Evolutionary conservation across 352 stramenopile genomes (phyloP).

Genomic region (Phytopythium ostracodes): DNA sequence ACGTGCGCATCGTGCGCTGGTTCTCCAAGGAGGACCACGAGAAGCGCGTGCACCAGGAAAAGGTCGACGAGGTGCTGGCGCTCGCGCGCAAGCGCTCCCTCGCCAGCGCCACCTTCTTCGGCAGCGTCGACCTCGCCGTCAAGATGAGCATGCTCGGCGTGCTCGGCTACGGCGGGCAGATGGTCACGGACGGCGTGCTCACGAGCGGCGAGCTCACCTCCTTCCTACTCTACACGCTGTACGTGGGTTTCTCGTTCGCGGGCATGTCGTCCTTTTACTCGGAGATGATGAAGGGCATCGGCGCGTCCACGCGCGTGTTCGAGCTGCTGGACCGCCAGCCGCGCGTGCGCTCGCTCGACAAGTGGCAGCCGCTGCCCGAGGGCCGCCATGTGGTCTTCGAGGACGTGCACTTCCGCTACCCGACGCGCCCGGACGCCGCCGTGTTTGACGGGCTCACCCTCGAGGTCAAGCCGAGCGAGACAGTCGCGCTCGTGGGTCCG

Average conservation of each 20-base stretch:
- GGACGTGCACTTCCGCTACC: slow-evolving; percentile 77
- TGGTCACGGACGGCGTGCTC: slow-evolving; percentile 83
- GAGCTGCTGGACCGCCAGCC: slow-evolving; percentile 86
- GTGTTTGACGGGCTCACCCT: slow-evolving; percentile 52
- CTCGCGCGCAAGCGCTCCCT: slow-evolving; percentile 70
- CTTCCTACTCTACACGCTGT: slow-evolving; percentile 93
- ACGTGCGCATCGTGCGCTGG: slow-evolving; percentile 91
- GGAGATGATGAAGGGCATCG: slow-evolving; percentile 88
- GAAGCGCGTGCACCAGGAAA: slow-evolving; percentile 44
- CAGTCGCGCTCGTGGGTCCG: slow-evolving; percentile 64
- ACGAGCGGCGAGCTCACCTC: slow-evolving; percentile 90
- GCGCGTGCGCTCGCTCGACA: slow-evolving; percentile 38
- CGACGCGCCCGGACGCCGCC: slow-evolving; percentile 44
- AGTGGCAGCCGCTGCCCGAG: slow-evolving; percentile 23
- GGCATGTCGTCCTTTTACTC: slow-evolving; percentile 91
- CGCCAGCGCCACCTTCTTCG: slow-evolving; percentile 82
- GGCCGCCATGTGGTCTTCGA: slow-evolving; percentile 66
- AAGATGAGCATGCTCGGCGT: slow-evolving; percentile 89
- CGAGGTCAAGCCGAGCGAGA: slow-evolving; percentile 62
- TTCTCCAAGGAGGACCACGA: slow-evolving; percentile 84
- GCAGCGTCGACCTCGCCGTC: slow-evolving; percentile 74
- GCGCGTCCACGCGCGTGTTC: slow-evolving; percentile 87
- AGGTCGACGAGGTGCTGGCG: slow-evolving; percentile 57
- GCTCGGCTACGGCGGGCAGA: slow-evolving; percentile 90
- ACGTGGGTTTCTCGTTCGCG: slow-evolving; percentile 88